These are phyloP conservation scores for Podaxis sp. DNA, from an alignment of 768 basidiomycete genomes.

Conservation along the genomic window DNA sequence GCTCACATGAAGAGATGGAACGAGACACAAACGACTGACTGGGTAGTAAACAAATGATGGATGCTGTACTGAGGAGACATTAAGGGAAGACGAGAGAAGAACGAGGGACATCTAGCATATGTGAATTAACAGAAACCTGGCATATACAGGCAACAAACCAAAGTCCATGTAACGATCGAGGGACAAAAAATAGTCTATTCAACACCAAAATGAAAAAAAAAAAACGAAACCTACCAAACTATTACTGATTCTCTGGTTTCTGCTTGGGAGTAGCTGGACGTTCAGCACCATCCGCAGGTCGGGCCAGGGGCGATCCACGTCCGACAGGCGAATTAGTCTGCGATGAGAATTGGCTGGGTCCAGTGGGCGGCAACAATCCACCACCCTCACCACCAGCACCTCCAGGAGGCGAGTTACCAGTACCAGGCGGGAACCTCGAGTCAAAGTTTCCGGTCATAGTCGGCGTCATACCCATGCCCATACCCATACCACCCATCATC, in stretches of 20 bases:
- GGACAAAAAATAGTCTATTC: background rate
- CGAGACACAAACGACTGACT: background rate
- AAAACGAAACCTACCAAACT: background rate
- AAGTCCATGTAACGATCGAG: background rate
- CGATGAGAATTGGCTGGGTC: slow-evolving; percentile 29
- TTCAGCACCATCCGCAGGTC: slow-evolving; percentile 27
- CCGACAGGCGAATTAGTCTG: slow-evolving; percentile 51
- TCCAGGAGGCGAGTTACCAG: slow-evolving; percentile 21
- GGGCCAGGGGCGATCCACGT: slow-evolving; percentile 51
- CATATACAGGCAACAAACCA: background rate
- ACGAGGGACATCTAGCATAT: slow-evolving; percentile 19
- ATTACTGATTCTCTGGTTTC: background rate
- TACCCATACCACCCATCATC: slow-evolving; percentile 26
- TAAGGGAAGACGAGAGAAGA: slow-evolving; percentile 1
- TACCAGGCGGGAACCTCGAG: slow-evolving; percentile 47
- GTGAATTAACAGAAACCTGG: slow-evolving; percentile 13
- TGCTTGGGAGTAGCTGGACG: slow-evolving; percentile 37
- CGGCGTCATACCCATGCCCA: slow-evolving; percentile 25
- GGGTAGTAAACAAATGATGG: background rate
- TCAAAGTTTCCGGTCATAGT: slow-evolving; percentile 67
- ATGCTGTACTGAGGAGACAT: background rate
- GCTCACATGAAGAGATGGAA: background rate
- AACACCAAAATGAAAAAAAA: background rate
- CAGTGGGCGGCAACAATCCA: slow-evolving; percentile 36
- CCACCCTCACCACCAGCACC: slow-evolving; percentile 25